These are phyloP conservation scores for Pichia rugopelliculosa DNA, from an alignment of 805 yeast genomes.

Conservation along the genomic window DNA sequence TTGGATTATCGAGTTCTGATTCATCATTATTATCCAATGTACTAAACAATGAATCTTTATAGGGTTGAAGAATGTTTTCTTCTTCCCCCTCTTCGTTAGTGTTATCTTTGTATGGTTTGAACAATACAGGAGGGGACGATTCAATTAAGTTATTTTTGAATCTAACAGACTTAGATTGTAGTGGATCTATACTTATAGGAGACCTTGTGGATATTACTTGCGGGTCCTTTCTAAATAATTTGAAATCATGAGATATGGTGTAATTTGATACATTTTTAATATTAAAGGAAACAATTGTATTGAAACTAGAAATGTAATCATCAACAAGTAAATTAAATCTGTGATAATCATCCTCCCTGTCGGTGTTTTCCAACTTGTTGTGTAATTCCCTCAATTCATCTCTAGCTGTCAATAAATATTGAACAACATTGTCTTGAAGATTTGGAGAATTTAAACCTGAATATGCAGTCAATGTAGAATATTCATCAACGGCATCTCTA, in stretches of 20 bases:
- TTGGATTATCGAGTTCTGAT: constrained; percentile 3
- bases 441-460: neutral
- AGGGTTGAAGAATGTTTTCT: neutral
- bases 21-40: neutral
- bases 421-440: neutral
- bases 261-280: neutral
- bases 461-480: neutral
- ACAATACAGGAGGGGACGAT: constrained; percentile 7
- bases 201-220: neutral
- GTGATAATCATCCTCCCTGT: neutral
- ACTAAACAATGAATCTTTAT: constrained; percentile 1
- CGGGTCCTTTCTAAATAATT: neutral
- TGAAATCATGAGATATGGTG: neutral
- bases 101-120: constrained; percentile 6
- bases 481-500: neutral
- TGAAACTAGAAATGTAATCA: neutral
- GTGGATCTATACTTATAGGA: neutral
- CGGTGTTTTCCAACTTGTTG: neutral
- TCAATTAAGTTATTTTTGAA: constrained; percentile 19
- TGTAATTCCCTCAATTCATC: neutral
- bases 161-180: constrained; percentile 16
- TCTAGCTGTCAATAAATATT: neutral
- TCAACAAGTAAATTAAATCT: neutral
- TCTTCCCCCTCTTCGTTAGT: too few species aligned
- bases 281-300: neutral